These are phyloP conservation scores for Protoeuglena noctilucae DNA, from an alignment of 139 green algal species.

Conservation along the genomic window DNA sequence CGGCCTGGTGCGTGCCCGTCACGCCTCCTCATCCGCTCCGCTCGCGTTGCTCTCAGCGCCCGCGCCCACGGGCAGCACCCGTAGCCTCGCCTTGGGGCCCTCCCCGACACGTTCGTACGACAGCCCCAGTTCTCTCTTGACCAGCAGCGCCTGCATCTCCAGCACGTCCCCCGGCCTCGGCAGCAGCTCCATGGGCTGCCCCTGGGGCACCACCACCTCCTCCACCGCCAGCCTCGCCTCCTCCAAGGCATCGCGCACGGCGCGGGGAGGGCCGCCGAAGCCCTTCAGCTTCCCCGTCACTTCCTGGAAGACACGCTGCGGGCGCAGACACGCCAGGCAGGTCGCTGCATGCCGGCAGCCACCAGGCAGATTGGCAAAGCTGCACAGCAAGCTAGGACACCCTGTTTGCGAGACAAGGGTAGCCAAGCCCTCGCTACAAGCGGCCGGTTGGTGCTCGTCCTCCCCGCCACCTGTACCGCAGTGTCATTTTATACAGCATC, in stretches of 20 bases:
- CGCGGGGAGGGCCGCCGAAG: neutral
- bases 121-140: conserved; percentile 6
- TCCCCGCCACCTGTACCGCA: too few species aligned
- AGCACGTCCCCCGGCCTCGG: conserved; percentile 18
- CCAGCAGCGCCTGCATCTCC: conserved; percentile 15
- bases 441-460: too few species aligned
- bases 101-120: conserved; percentile 9
- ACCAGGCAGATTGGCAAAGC: too few species aligned
- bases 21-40: too few species aligned
- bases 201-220: conserved; percentile 25
- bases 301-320: too few species aligned
- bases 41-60: too few species aligned
- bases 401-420: too few species aligned
- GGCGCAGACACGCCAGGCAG: too few species aligned
- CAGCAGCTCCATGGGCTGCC: conserved; percentile 42
- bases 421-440: too few species aligned
- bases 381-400: too few species aligned
- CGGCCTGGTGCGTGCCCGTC: neutral
- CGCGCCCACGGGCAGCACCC: conserved; percentile 9
- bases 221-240: conserved; percentile 37
- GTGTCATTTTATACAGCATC: too few species aligned
- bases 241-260: conserved; percentile 25
- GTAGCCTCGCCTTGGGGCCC: conserved; percentile 9
- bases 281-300: neutral
- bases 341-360: too few species aligned